Evolutionary conservation across 2,329 filamentous ascomycete genomes (phyloP), one percentile per base, ranked within the genome.

Genomic region (Gyromitra esculenta): DNA sequence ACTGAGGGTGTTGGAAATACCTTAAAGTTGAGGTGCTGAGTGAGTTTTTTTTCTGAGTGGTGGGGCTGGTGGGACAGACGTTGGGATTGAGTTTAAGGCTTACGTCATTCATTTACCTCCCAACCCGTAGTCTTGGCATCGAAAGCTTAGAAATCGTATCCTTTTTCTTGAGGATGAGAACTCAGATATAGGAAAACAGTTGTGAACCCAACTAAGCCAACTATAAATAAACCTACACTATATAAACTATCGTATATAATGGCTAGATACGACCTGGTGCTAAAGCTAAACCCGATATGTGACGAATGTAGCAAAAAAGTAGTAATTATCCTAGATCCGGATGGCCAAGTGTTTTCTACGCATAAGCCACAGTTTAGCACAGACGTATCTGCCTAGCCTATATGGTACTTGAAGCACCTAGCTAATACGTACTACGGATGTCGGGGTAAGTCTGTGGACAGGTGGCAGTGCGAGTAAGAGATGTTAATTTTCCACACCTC

Each of bases 31-130:
- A 39, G 37, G 39, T 59, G 25, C 18, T 48, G 6, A n/a, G 13
- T 45, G 25, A 31, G 18, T 59, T 72, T 43, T 60, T 72, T 66
- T 57, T 64, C 25, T 9, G 21, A 7, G 67, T 60, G 52, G 70
- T 35, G 63, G 63, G 62, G 70, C 52, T 67, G 43, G 60, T 67
- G 63, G 70, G 63, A 63, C 54, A 41, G 43, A 64, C 50, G 60
- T 64, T 64, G 68, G 48, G 45, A 21, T 37, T 64, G 37, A 56
- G 68, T 71, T 68, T 71, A 48, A 63, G 56, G 56, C 57, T 71
- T 18, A 60, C 41, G 52, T 9, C 15, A 8, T 13, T 57, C 13
- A 52, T 35, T 45, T 31, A 13, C 15, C 56, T 31, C 64, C 31
- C 8, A 31, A 43, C 15, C 43, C 13, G 5, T 5, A 35, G 50